phyloP scores from a whole-genome alignment of 768 basidiomycete species.

The Xerocomellus intermedius region DNA sequence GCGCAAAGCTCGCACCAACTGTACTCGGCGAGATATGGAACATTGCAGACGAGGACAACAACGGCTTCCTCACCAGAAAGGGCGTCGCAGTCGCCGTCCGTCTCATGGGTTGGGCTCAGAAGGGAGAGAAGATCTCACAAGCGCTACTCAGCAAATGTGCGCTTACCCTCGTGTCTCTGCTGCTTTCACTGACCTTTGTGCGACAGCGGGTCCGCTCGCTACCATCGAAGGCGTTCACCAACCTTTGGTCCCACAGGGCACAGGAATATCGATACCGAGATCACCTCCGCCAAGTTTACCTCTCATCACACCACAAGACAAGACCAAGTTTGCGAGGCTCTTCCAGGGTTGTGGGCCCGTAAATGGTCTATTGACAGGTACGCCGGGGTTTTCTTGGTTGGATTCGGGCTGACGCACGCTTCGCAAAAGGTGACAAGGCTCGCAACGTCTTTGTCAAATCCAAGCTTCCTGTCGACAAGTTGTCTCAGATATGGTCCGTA shows the following conservation, averaged over 20 bases:
- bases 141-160: slow-evolving; percentile 71
- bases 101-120: slow-evolving; percentile 91
- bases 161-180: slow-evolving; percentile 26
- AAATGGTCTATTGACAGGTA: slow-evolving; percentile 78
- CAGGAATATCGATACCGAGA: slow-evolving; percentile 54
- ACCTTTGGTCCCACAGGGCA: slow-evolving; percentile 54
- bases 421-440: slow-evolving; percentile 68
- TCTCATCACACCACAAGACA: slow-evolving; percentile 74
- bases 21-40: slow-evolving; percentile 92
- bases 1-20: slow-evolving; percentile 74
- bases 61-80: slow-evolving; percentile 86
- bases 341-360: slow-evolving; percentile 71
- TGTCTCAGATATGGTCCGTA: slow-evolving; percentile 88
- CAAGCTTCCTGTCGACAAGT: slow-evolving; percentile 78
- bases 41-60: slow-evolving; percentile 90
- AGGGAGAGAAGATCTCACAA: slow-evolving; percentile 65
- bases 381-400: slow-evolving; percentile 19
- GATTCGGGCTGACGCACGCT: background rate
- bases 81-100: slow-evolving; percentile 87
- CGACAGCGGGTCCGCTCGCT: slow-evolving; percentile 80
- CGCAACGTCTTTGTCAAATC: slow-evolving; percentile 90
- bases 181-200: slow-evolving; percentile 13
- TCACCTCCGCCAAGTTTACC: slow-evolving; percentile 64
- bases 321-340: slow-evolving; percentile 75
- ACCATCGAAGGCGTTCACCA: slow-evolving; percentile 65